phyloP scores from a whole-genome alignment of 495 filamentous ascomycete genomes.

The Melanomma pulvis-pyrius region DNA sequence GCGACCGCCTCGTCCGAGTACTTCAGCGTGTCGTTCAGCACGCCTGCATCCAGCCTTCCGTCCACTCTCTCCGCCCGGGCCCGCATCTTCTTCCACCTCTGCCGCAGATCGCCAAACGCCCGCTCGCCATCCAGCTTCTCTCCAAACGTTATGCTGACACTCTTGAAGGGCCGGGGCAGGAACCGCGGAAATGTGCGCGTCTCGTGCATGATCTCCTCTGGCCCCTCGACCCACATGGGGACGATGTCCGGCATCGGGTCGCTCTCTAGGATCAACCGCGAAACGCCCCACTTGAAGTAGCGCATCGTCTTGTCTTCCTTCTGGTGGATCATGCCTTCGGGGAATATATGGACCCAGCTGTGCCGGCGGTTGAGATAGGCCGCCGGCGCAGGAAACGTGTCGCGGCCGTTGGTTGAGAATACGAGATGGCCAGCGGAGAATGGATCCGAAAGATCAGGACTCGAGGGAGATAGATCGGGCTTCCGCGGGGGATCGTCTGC shows the following conservation, averaged over 20 bases:
- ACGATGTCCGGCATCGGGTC: conserved; percentile 81
- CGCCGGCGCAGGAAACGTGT: conserved; percentile 62
- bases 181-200: conserved; percentile 76
- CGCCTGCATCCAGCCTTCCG: conserved; percentile 53
- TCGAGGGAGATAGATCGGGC: conserved; percentile 46
- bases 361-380: conserved; percentile 56
- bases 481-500: conserved; percentile 43
- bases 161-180: conserved; percentile 72
- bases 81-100: conserved; percentile 67
- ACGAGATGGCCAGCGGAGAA: conserved; percentile 61
- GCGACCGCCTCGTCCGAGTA: conserved; percentile 72
- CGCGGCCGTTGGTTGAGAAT: conserved; percentile 64
- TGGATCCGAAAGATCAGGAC: conserved; percentile 61
- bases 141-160: conserved; percentile 74
- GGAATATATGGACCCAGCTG: conserved; percentile 93
- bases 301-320: conserved; percentile 76
- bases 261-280: conserved; percentile 83
- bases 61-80: conserved; percentile 43
- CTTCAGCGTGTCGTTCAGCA: conserved; percentile 70
- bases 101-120: conserved; percentile 68
- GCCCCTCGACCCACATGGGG: conserved; percentile 92
- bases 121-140: conserved; percentile 61
- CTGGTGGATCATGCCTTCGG: conserved; percentile 92
- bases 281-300: conserved; percentile 97
- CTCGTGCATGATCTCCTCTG: conserved; percentile 83